These are phyloP conservation scores for Backusella westeae DNA, from an alignment of 192 early-diverging fungal genomes.

Conservation along the genomic window DNA sequence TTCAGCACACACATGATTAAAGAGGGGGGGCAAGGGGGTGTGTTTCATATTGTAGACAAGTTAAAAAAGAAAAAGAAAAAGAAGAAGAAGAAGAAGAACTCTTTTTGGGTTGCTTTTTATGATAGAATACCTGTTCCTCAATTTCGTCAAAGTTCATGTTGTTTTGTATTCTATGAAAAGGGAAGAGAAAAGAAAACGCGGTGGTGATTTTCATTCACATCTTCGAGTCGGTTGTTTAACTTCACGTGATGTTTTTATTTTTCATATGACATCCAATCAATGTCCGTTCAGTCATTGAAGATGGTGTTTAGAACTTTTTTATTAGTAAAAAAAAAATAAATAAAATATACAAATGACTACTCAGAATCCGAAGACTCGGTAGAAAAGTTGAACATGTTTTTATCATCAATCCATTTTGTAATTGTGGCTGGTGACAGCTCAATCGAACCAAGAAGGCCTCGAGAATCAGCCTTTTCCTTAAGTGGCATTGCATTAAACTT, in stretches of 20 bases:
- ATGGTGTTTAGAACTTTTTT: background rate
- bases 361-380: background rate
- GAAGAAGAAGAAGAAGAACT: background rate
- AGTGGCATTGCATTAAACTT: slow-evolving; percentile 14
- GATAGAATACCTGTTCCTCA: slow-evolving; percentile 67
- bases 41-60: background rate
- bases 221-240: background rate
- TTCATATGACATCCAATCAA: background rate
- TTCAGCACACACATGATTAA: background rate
- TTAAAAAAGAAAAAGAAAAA: background rate
- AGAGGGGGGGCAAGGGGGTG: background rate
- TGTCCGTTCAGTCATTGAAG: background rate
- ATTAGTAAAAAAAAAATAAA: background rate
- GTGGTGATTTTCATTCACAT: background rate
- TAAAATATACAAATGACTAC: background rate
- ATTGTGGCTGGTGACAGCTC: background rate
- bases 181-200: background rate
- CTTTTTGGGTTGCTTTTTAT: background rate
- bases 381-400: slow-evolving; percentile 14
- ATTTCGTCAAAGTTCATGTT: slow-evolving; percentile 82
- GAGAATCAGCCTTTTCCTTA: slow-evolving; percentile 12
- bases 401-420: slow-evolving; percentile 21
- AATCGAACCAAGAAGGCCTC: background rate
- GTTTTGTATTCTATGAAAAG: background rate
- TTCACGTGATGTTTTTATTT: background rate